Evolutionary conservation across 2,329 filamentous ascomycete genomes (phyloP), one percentile per base, ranked within the genome.

Genomic region (Amesomyces nigricolor): DNA sequence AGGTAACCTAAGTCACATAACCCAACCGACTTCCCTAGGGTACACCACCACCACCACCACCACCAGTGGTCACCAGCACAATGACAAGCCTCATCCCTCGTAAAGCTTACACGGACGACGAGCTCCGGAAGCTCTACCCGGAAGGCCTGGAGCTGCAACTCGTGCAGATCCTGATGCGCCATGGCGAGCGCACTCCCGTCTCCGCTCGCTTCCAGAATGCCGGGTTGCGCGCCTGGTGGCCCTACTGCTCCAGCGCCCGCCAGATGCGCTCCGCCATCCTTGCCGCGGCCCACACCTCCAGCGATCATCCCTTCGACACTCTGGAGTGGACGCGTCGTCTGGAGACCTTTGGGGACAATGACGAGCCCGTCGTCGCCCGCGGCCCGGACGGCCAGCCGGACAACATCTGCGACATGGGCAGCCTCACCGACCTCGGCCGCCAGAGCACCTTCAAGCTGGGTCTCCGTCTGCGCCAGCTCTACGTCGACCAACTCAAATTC

Each of bases 121-220:
- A 97, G 78, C 82, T 97, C 48, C 77, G 80, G 43, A 76, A 77
- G 65, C 84, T 97, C 57, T 99, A 96, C 73, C 94, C 94, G 1
- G 73, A 83, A 53, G 77, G 80, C 44, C 78, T 99, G 57, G 81
- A 92, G 69, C 82, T 99, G 37, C 88, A 94, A 69, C 83, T 94
- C 58, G 94, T 97, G 48, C 94, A 99, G 74, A 79, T 97, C 64
- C 81, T 91, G 60, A 80, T 91, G 65, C 85, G 88, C 56, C 88
- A 91, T 72, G 88, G 88, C 72, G 82, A 86, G 75, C 86, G 92
- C 56, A 92, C 87, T 7, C 92, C 92, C 29, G 88, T 97, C 29
- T 88, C 84, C 56, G 80, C 88, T n/a, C 87, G 94, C 39, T 96
- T 99, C 70, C 82, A 88, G 67, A 94, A 92, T 73, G 81, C 82